Evolutionary conservation across 164 flowering plant genomes (phyloP).

Genomic region (Annona cherimola): DNA sequence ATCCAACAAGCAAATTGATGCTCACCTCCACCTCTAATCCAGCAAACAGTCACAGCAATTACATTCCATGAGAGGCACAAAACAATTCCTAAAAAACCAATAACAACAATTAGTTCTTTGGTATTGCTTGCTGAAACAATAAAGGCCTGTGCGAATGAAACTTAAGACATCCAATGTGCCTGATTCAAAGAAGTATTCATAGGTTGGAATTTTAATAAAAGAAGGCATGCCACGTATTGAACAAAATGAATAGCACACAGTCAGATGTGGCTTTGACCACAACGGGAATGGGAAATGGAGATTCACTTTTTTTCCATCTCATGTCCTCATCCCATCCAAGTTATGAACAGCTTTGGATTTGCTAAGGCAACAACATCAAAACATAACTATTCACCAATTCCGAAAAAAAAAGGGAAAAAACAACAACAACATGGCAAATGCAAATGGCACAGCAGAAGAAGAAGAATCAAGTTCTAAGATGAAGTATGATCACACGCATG

Average conservation of each 20-base stretch:
- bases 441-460: too few species aligned
- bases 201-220: not conserved
- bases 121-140: not conserved
- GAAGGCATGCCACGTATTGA: not conserved
- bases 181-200: not conserved
- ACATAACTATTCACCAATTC: too few species aligned
- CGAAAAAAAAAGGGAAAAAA: too few species aligned
- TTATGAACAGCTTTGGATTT: too few species aligned
- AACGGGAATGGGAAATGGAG: too few species aligned
- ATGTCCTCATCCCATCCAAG: too few species aligned
- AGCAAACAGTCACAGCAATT: conserved; percentile 71
- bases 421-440: too few species aligned
- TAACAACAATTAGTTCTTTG: conserved; percentile 1
- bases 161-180: not conserved
- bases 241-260: not conserved
- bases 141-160: not conserved
- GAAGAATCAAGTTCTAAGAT: too few species aligned
- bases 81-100: conserved; percentile 63
- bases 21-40: conserved; percentile 92
- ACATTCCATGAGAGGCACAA: conserved; percentile 83
- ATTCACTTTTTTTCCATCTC: too few species aligned
- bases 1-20: not conserved
- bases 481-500: not conserved
- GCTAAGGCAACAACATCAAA: too few species aligned
- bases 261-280: not conserved